phyloP scores from a whole-genome alignment of 148 eudicot species.

The Simmondsia chinensis region DNA sequence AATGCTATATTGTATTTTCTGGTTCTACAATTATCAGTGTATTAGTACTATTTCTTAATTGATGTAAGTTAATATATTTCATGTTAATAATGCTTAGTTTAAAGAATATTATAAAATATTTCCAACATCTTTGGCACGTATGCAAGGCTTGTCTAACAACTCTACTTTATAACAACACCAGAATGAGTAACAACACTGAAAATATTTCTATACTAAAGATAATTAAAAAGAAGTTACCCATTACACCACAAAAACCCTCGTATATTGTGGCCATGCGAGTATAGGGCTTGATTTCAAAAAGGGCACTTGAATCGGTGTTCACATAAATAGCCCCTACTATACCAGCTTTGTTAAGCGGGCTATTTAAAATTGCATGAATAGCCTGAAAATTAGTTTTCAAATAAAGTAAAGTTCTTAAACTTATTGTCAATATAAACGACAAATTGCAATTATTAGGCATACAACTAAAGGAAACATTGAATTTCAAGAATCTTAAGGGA shows the following conservation, averaged over 20 bases:
- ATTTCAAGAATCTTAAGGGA: too few relatives aligned
- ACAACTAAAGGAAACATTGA: too few relatives aligned
- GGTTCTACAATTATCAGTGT: too few relatives aligned
- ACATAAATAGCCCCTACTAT: conserved; percentile 28
- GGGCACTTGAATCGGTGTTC: conserved; percentile 17
- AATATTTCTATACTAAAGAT: background rate
- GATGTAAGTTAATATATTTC: too few relatives aligned
- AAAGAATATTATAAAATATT: too few relatives aligned
- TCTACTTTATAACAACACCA: conserved; percentile 10
- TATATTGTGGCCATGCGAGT: conserved; percentile 18
- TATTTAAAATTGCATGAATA: conserved; percentile 12
- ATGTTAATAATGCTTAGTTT: too few relatives aligned
- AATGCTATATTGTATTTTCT: too few relatives aligned
- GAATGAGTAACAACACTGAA: background rate
- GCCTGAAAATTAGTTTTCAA: conserved; percentile 9
- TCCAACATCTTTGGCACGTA: conserved; percentile 19
- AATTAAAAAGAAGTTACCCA: conserved; percentile 17
- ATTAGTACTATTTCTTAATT: too few relatives aligned
- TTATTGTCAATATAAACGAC: too few relatives aligned
- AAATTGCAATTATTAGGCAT: too few relatives aligned
- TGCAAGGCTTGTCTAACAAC: conserved; percentile 19
- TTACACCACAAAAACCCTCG: conserved; percentile 26
- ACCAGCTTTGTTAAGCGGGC: conserved; percentile 19
- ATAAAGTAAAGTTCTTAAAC: background rate
- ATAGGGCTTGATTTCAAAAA: conserved; percentile 31